Evolutionary conservation across 306 rosid species (phyloP).

Genomic region (Begonia peltatifolia): DNA sequence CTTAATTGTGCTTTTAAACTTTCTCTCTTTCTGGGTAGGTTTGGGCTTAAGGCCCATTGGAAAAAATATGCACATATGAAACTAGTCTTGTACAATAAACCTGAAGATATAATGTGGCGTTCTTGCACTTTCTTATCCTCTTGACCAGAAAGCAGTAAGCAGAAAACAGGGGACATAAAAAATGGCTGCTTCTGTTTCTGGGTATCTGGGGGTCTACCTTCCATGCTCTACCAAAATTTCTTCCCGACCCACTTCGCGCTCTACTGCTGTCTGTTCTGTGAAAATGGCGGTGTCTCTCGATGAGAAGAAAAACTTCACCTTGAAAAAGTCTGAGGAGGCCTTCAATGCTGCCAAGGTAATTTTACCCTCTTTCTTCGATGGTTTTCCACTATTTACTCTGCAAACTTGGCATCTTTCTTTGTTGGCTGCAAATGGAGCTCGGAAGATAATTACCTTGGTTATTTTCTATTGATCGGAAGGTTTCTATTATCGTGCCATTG

Average conservation of each 20-base stretch:
- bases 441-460: no score
- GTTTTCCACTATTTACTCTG: neutral
- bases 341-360: slow-evolving; percentile 77
- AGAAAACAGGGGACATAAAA: neutral
- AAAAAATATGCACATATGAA: no score
- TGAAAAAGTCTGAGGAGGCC: slow-evolving; percentile 75
- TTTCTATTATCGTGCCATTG: no score
- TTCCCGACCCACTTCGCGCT: slow-evolving; percentile 9
- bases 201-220: slow-evolving; percentile 25
- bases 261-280: slow-evolving; percentile 16
- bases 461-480: no score
- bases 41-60: no score
- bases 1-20: no score
- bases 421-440: no score
- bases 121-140: slow-evolving; percentile 3
- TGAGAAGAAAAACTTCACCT: slow-evolving; percentile 48
- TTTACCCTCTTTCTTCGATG: neutral
- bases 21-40: no score
- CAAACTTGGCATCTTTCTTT: no score
- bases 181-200: slow-evolving; percentile 36
- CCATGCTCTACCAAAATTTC: slow-evolving; percentile 22
- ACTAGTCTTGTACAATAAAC: no score
- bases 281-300: slow-evolving; percentile 69
- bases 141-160: neutral
- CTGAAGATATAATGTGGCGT: no score